phyloP scores from a whole-genome alignment of 257 asterid genomes.

The Solanum pennellii region DNA sequence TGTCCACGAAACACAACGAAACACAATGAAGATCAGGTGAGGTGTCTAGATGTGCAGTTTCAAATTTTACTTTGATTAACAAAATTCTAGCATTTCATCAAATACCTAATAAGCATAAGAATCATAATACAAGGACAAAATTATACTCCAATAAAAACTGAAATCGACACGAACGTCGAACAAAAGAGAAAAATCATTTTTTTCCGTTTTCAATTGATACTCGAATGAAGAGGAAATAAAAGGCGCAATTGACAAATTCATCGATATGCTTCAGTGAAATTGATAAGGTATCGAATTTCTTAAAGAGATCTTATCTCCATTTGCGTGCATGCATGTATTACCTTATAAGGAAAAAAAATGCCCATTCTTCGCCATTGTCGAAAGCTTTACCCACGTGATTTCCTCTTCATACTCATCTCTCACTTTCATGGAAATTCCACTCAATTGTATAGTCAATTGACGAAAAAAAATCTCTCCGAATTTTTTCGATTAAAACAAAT shows the following conservation, averaged over 20 bases:
- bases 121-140: background rate
- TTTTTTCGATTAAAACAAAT: rapidly evolving
- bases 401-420: background rate
- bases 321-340: background rate
- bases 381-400: background rate
- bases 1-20: background rate
- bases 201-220: background rate
- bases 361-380: background rate
- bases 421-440: background rate
- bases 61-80: background rate
- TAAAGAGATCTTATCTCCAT: background rate
- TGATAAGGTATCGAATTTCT: background rate
- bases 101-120: background rate
- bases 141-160: background rate
- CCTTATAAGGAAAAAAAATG: background rate
- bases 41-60: background rate
- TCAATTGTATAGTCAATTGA: background rate
- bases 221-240: background rate
- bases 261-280: background rate
- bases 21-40: background rate
- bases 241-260: background rate
- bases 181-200: background rate
- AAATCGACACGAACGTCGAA: background rate
- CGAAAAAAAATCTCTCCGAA: background rate
- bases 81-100: background rate